Percentiles rank a stretch among this genome's conserved stretches.
phyloP scores from a whole-genome alignment of 2,329 filamentous ascomycete species.

The Sarocladiaceae sp. region DNA sequence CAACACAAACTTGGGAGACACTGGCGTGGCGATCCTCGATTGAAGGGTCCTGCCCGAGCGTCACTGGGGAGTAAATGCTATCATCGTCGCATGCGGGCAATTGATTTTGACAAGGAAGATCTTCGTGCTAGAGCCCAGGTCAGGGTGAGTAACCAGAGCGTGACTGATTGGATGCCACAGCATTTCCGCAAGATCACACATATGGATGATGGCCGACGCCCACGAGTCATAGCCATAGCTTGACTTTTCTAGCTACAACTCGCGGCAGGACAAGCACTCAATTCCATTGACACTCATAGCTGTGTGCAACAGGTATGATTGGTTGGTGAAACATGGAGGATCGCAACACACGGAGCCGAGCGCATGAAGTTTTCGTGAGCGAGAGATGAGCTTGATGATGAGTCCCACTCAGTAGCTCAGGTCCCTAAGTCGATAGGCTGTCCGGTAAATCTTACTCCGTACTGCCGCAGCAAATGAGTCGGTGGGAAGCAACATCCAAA shows the following conservation, averaged over 20 bases:
- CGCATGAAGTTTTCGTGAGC: conserved; percentile 7
- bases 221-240: neutral
- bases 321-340: conserved; percentile 1
- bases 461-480: too few relatives aligned
- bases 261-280: neutral
- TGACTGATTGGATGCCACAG: neutral
- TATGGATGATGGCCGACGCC: neutral
- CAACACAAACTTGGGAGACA: conserved; percentile 5
- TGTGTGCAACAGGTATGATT: neutral
- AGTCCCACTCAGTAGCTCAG: neutral
- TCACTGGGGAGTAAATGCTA: neutral
- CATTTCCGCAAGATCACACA: neutral
- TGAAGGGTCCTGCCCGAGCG: conserved; percentile 4
- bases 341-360: neutral
- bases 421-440: neutral
- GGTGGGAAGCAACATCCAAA: too few relatives aligned
- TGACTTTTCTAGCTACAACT: neutral
- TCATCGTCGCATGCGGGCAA: neutral
- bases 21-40: conserved; percentile 3
- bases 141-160: neutral
- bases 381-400: neutral
- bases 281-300: neutral
- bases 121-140: neutral
- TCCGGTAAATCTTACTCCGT: too few relatives aligned
- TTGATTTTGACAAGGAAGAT: neutral